Conservation (phyloP, 2,329 filamentous ascomycete genomes). For the Claviceps paspali region DNA sequence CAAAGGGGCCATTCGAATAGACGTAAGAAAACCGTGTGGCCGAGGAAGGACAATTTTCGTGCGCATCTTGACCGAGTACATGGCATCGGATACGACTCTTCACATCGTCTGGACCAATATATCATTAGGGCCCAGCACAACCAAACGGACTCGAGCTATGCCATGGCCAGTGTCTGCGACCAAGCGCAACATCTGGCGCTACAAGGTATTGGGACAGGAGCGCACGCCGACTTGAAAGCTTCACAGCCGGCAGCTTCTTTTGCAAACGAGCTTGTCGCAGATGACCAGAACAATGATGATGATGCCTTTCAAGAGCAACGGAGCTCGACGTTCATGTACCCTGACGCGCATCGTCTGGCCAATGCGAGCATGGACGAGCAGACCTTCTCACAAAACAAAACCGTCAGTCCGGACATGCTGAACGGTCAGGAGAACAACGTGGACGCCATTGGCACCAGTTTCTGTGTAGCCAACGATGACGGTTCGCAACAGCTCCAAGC, state of each 20-base stretch:
- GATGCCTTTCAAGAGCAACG: constrained; percentile 1
- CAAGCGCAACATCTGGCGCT: constrained; percentile 4
- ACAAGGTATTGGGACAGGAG: constrained; percentile 5
- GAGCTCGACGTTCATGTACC: background rate
- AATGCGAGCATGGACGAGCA: constrained; percentile 1
- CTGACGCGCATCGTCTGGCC: background rate
- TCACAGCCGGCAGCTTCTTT: background rate
- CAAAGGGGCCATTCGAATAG: constrained; percentile 11
- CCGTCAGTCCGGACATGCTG: constrained; percentile 1
- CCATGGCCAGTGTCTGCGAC: background rate
- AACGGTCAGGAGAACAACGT: background rate
- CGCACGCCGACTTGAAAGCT: background rate
- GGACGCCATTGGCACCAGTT: background rate
- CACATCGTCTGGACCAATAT: constrained; percentile 24
- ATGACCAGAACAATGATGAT: background rate
- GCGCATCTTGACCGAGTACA: constrained; percentile 64
- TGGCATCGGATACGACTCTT: constrained; percentile 17
- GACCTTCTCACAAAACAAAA: background rate
- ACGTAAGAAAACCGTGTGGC: constrained; percentile 49
- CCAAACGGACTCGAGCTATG: constrained; percentile 4
- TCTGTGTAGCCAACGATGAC: background rate
- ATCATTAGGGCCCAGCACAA: constrained; percentile 7
- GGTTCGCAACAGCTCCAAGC: background rate
- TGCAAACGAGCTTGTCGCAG: background rate
- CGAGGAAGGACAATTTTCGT: constrained; percentile 73